Evolutionary conservation across 2,329 filamentous ascomycete genomes (phyloP), one percentile per base, ranked within the genome.

Genomic region (Xylaria sp.): DNA sequence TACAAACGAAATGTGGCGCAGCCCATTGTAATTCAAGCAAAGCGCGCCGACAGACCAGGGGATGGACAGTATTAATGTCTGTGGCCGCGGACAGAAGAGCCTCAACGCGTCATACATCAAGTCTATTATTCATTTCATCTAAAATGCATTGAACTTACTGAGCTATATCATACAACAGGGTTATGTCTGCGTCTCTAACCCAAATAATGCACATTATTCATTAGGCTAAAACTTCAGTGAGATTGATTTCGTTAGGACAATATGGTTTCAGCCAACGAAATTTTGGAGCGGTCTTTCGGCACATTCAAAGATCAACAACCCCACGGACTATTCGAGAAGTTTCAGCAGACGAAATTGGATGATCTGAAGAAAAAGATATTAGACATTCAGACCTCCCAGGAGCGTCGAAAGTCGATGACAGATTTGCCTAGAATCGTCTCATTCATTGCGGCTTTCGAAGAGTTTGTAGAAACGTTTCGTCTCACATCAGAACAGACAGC

Each of bases 341-440:
- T 77, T 31, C 59, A 65, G 11, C n/a, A 56, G 15, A 72, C 68
- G 13, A 68, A 59, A n/a, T 49, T 65, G 20, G 11, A 60, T 36
- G 63, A 75, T 62, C 66, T 79, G 28, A 70, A 75, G 48, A 2
- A 15, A 6, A 67, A 74, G 6, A 73, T 79, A n/a, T 11, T 68
- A 6, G 40, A 42, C 3, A 75, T 77, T 36, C 77, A 79, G 65
- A 53, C 33, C 2, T 70, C 72, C 4, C 77, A 76, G 57, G 75
- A 77, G 15, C 64, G 67, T n/a, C 57, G 65, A 17, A 77, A 65
- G 56, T 69, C 71, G 10, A 67, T 79, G 70, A 74, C 77, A 60
- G 76, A 78, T 65, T 71, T 79, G 23, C 62, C 70, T 9, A 67
- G 77, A 23, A 67, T 78, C 7, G 48, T 74, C n/a, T 61, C 58